A percentile compares a stretch with the other conserved stretches of the same genome.
Conservation (phyloP, 768 basidiomycete species). For the Fomitopsis serialis region DNA sequence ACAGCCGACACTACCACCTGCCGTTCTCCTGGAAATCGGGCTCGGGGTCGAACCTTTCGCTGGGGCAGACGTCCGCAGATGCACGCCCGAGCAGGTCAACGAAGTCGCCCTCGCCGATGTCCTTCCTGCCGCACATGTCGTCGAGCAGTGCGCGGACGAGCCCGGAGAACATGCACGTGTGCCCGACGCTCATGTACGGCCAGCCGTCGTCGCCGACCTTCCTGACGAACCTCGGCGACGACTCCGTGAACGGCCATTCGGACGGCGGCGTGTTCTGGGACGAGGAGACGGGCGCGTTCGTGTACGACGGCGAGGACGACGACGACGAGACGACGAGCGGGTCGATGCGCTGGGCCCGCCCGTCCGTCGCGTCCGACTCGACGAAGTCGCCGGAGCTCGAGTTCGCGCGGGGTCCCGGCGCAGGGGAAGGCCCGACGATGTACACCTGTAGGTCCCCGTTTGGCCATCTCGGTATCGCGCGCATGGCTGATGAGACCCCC, state of each 20-base stretch:
- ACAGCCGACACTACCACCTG: slow-evolving; percentile 11
- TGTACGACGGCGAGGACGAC: not conserved
- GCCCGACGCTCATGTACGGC: not conserved
- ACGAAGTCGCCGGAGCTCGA: slow-evolving; percentile 14
- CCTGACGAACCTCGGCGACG: not conserved
- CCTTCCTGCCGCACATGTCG: slow-evolving; percentile 17
- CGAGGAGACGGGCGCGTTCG: not conserved
- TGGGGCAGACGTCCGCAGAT: not conserved
- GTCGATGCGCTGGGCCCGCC: slow-evolving; percentile 15
- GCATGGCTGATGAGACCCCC: slow-evolving; percentile 2
- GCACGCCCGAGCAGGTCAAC: not conserved
- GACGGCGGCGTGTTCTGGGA: not conserved
- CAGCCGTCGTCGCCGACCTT: not conserved
- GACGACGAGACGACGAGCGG: slow-evolving; percentile 13
- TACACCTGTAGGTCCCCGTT: slow-evolving; percentile 4
- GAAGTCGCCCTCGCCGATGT: slow-evolving; percentile 19
- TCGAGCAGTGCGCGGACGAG: slow-evolving; percentile 1
- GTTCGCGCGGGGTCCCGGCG: slow-evolving; percentile 8
- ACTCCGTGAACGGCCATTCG: not conserved
- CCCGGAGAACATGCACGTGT: slow-evolving; percentile 2
- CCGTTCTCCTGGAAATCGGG: slow-evolving; percentile 14
- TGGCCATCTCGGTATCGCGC: not conserved
- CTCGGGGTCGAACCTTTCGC: not conserved
- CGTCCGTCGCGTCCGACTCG: slow-evolving; percentile 10
- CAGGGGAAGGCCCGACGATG: slow-evolving; percentile 5